phyloP scores from a whole-genome alignment of 768 basidiomycete species.

The Boletus coccyginus region DNA sequence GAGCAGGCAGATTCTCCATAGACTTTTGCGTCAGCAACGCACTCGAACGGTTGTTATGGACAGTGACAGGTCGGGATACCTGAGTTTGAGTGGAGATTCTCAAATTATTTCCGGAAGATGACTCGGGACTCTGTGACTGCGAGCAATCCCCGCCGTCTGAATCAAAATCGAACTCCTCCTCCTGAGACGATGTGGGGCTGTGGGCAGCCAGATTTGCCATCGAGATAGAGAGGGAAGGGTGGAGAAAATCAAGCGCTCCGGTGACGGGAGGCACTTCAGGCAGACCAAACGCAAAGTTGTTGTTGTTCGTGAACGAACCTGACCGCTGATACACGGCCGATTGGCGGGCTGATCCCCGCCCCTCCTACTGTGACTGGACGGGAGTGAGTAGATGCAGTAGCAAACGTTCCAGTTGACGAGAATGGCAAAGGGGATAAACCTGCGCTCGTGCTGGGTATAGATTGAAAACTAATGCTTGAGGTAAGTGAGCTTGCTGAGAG shows the following conservation, averaged over 20 bases:
- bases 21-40: conserved; percentile 19
- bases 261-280: conserved; percentile 25
- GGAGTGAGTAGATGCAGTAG: conserved; percentile 25
- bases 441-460: conserved; percentile 33
- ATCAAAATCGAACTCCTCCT: conserved; percentile 50
- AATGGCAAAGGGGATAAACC: conserved; percentile 30
- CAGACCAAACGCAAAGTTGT: conserved; percentile 38
- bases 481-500: conserved; percentile 31
- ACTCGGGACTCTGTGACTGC: conserved; percentile 32
- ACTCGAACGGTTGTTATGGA: conserved; percentile 15
- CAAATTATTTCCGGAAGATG: conserved; percentile 24
- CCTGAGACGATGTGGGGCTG: conserved; percentile 40
- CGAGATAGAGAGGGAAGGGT: conserved; percentile 13
- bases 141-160: conserved; percentile 39
- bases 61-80: conserved; percentile 14
- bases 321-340: conserved; percentile 59
- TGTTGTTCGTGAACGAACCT: conserved; percentile 51
- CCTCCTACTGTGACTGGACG: conserved; percentile 20
- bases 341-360: conserved; percentile 32
- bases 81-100: conserved; percentile 24
- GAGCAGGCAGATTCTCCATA: conserved; percentile 24
- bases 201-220: conserved; percentile 12
- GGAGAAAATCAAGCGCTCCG: conserved; percentile 32
- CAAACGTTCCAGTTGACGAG: conserved; percentile 31
- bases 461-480: conserved; percentile 26